phyloP scores from a whole-genome alignment of 352 stramenopile species.

The Phytophthora pisi region DNA sequence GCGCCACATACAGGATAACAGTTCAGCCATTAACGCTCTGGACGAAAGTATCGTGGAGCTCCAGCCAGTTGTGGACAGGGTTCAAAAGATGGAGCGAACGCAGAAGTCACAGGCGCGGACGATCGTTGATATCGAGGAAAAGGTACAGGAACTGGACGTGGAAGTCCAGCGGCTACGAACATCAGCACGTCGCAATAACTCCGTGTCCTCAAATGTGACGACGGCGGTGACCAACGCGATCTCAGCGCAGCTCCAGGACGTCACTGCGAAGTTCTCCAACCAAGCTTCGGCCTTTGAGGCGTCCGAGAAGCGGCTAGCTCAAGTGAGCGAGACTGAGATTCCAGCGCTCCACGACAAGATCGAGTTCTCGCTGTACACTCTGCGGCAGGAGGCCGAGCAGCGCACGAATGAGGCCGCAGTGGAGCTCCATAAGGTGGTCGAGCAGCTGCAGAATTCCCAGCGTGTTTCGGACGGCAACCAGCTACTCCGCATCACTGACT shows the following conservation, averaged over 20 bases:
- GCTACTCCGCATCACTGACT: conserved; percentile 33
- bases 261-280: conserved; percentile 35
- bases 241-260: conserved; percentile 48
- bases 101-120: conserved; percentile 48
- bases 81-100: conserved; percentile 46
- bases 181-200: conserved; percentile 44
- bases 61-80: conserved; percentile 43
- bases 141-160: conserved; percentile 55
- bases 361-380: conserved; percentile 44
- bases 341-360: conserved; percentile 45
- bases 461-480: conserved; percentile 19
- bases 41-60: conserved; percentile 45
- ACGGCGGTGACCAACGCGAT: conserved; percentile 32
- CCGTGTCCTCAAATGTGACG: conserved; percentile 26
- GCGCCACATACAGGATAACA: conserved; percentile 42
- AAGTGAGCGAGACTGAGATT: conserved; percentile 48
- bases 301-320: conserved; percentile 34
- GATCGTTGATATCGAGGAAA: conserved; percentile 63
- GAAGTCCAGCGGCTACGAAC: conserved; percentile 60
- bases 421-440: conserved; percentile 39
- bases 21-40: conserved; percentile 43
- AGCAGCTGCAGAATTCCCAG: conserved; percentile 40
- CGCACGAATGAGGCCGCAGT: conserved; percentile 46
- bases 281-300: conserved; percentile 38
- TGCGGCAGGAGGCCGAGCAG: conserved; percentile 53